Base-by-base conservation (phyloP, 192 early-diverging fungal species). In the Gaertneriomyces semiglobifer region DNA sequence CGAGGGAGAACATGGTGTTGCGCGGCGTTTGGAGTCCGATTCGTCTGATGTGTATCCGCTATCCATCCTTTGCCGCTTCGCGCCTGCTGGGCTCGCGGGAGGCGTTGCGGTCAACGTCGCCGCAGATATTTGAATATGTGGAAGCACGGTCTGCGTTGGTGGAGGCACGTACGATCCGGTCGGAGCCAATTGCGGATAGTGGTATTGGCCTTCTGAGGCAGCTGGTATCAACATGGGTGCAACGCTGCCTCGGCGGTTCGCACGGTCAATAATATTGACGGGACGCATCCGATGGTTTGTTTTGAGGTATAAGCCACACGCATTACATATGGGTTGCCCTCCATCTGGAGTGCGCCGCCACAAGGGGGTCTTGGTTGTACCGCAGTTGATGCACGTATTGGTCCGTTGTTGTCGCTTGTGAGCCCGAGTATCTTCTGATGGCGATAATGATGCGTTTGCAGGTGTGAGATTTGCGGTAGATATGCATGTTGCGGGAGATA, bases 231-330 rank as follows among this genome's bases (percentile, higher is more conserved):
- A n/a, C n/a, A 52, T 52, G 4, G 50, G 50, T 6, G 50, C 50
- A n/a, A 52, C 56, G 56, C 33, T 58, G 25, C 42, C 53, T 20
- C 63, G 48, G n/a, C 63, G 63, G 44, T 57, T 65, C 18, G 65
- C 65, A 14, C 65, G 65, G 40, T 60, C 65, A 33, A 66, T 66
- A 53, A 66, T 66, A 16, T 66, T 66, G 56, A 89, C 80, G 47
- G 92, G 92, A 20, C 92, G 81, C 45, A 86, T 75, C 16, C 78
- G 72, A 71, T 78, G 77, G 73, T 93, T 88, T 38, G 88, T 83
- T 63, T 89, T 90, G 74, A 80, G 89, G 71, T 93, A 93, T 14
- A 94, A 77, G 10, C 94, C 94, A 69, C 91, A 93, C 20, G 91
- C 89, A 68, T 93, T 93, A 70, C 91, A 93, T 38, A 93, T 66